Conservation (phyloP, 1,284 basidiomycete genomes). For the Boletus calvinii region DNA sequence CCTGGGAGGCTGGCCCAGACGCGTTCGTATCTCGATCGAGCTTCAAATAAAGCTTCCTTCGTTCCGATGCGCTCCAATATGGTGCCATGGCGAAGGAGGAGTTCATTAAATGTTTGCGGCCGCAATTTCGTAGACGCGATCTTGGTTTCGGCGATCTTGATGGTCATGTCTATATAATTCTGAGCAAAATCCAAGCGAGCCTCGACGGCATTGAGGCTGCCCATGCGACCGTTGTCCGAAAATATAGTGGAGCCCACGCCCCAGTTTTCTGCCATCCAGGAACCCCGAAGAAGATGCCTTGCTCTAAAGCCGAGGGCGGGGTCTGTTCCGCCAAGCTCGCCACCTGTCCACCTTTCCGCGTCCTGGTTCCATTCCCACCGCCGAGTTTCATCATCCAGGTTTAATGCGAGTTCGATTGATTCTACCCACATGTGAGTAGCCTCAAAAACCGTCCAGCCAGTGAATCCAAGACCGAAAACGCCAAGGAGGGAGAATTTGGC, state of each 20-base stretch:
- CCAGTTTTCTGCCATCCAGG: constrained; percentile 79
- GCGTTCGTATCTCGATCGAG: constrained; percentile 62
- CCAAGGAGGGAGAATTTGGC: constrained; percentile 41
- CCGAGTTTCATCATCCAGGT: constrained; percentile 51
- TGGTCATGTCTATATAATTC: constrained; percentile 52
- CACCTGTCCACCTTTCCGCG: constrained; percentile 73
- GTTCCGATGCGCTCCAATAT: constrained; percentile 70
- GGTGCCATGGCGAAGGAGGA: constrained; percentile 61
- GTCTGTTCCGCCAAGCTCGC: constrained; percentile 69
- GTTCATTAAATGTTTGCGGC: constrained; percentile 54
- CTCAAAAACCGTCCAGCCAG: constrained; percentile 50
- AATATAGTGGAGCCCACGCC: constrained; percentile 52
- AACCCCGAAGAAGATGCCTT: constrained; percentile 66
- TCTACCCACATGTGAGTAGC: constrained; percentile 73
- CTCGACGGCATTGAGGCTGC: constrained; percentile 48
- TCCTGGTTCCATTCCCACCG: constrained; percentile 77
- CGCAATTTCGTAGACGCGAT: constrained; percentile 40
- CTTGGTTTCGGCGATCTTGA: constrained; percentile 46
- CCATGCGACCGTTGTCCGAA: constrained; percentile 37
- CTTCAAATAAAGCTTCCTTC: constrained; percentile 51
- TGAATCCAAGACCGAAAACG: constrained; percentile 39
- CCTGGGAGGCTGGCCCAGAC: constrained; percentile 52
- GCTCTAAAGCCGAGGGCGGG: constrained; percentile 64
- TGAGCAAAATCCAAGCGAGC: constrained; percentile 53
- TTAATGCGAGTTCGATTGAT: constrained; percentile 52